Evolutionary conservation across 768 basidiomycete genomes (phyloP), one percentile per base, ranked within the genome.

Genomic region (Mycena rosella): DNA sequence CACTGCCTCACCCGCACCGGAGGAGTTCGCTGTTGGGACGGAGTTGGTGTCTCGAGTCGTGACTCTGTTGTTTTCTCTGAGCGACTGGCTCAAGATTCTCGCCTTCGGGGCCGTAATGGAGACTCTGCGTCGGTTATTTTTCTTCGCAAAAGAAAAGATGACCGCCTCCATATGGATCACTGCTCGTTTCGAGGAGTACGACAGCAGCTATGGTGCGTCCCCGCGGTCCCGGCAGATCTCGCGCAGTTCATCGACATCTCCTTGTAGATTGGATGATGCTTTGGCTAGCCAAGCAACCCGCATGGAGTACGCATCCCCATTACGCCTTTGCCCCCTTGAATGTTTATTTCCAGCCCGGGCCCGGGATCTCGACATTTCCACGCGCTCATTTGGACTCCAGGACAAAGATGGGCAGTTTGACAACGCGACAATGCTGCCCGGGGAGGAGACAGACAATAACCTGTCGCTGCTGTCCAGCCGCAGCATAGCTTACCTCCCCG

Each of bases 231-330:
- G 45, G 67, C 7, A 14, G 4, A 20, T n/a, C 15, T 63, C 40
- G 14, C 29, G 32, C n/a, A n/a, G 51, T 42, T 71, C 17, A 49
- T 26, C 2, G 42, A 47, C n/a, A n/a, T n/a, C n/a, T 34, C 18
- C 49, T 38, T 36, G 40, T 63, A 91, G 90, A 84, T 36, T 93
- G 92, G 92, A 82, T 93, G 72, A 85, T 91, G 84, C 77, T 83
- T 7, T 36, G 42, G 38, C 9, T 51, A 38, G 58, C 65, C 77
- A 75, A 75, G 71, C 22, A 71, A 64, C 40, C 72, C 66, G 32
- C 62, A 63, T 24, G 57, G 58, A 15, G 61, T 63, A 40, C n/a
- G 60, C 22, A 2, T 18, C 27, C 2, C 9, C 27, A 22, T 15
- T 30, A n/a, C 11, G 11, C 26, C 2, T 27, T 18, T 14, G 5